A percentile compares a stretch with the other conserved stretches of the same genome.
Conservation (phyloP, 163 green algal genomes). For the Scenedesmus sp. region DNA sequence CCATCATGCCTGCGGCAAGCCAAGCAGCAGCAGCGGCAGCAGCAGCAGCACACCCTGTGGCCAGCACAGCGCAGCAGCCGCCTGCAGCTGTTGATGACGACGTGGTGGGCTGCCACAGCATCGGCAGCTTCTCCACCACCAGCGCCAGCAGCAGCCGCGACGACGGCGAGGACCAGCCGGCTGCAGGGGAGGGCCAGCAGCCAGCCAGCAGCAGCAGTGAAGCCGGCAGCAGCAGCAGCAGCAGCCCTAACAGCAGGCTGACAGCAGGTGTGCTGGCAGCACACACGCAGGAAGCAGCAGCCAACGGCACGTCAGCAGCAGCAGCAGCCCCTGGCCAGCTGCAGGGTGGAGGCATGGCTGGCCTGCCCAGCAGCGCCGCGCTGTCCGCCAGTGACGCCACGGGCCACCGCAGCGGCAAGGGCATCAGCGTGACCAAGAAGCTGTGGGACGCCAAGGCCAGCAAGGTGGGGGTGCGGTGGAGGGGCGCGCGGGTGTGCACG, state of each 20-base stretch:
- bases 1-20: not conserved
- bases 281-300: not conserved
- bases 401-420: constrained; percentile 16
- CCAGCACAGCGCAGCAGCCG: not conserved
- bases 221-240: not conserved
- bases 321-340: not conserved
- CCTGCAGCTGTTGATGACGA: not conserved
- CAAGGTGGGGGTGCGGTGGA: not conserved
- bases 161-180: not conserved
- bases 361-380: not conserved
- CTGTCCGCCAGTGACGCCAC: constrained; percentile 14
- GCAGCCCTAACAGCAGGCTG: not conserved
- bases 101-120: constrained; percentile 37
- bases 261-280: not conserved
- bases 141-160: constrained; percentile 20
- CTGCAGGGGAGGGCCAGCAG: not conserved
- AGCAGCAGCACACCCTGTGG: not conserved
- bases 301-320: not conserved
- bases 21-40: constrained; percentile 10
- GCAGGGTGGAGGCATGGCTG: not conserved
- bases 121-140: constrained; percentile 45
- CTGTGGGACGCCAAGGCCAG: constrained; percentile 24
- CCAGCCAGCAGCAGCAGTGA: constrained; percentile 16
- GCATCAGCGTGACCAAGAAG: constrained; percentile 40
- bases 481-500: too few species aligned